Conservation (phyloP, 2,329 filamentous ascomycete genomes). For the Waltergamsia citrina region DNA sequence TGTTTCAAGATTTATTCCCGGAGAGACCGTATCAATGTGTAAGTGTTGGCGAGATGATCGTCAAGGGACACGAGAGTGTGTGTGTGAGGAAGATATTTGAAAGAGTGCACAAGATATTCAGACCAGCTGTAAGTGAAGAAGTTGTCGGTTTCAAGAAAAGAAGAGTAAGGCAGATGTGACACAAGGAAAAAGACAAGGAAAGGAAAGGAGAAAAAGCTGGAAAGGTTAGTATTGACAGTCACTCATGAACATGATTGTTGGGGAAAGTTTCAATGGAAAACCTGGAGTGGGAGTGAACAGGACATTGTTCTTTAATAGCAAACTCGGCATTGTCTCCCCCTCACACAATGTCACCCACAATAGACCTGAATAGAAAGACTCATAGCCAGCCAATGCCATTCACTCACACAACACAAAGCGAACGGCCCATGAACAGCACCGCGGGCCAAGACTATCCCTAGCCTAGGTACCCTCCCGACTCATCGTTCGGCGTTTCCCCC, state of each 20-base stretch:
- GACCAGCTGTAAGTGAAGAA: conserved; percentile 3
- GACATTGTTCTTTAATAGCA: conserved; percentile 7
- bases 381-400: neutral
- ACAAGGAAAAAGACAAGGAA: conserved; percentile 8
- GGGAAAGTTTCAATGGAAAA: conserved; percentile 1
- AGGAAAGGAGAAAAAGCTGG: conserved; percentile 3
- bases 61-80: neutral
- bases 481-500: neutral
- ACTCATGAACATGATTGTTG: conserved; percentile 2
- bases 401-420: neutral
- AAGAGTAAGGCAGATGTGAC: conserved; percentile 5
- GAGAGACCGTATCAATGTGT: neutral
- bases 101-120: neutral
- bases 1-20: neutral
- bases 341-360: neutral
- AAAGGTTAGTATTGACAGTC: neutral
- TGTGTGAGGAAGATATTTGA: neutral
- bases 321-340: neutral
- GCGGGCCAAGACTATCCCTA: neutral
- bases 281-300: neutral
- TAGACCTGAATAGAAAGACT: neutral
- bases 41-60: neutral
- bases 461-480: too few species aligned
- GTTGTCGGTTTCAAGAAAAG: conserved; percentile 3
- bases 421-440: neutral